A percentile compares a stretch with the other conserved stretches of the same genome.
Evolutionary conservation across 257 asterid genomes (phyloP).

Genomic region (Solanum pennellii): DNA sequence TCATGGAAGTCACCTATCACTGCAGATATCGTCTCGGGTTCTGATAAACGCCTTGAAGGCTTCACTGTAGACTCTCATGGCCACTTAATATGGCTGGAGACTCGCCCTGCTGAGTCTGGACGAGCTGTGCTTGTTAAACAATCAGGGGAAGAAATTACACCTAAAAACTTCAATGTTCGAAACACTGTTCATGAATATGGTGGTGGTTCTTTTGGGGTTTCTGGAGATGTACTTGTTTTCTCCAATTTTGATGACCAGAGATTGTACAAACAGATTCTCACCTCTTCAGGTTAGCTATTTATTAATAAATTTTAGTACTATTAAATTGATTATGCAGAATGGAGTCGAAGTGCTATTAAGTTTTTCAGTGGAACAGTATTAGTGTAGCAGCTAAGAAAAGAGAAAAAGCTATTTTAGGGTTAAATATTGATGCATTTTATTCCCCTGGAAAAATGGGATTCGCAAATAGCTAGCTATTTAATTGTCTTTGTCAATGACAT

Average conservation of each 20-base stretch:
- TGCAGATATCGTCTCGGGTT: not conserved
- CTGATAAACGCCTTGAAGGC: not conserved
- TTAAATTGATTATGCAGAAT: not conserved
- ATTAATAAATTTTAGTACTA: not conserved
- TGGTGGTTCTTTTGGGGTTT: not conserved
- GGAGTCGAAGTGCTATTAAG: not conserved
- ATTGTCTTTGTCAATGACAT: not conserved
- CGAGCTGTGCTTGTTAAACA: not conserved
- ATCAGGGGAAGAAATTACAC: not conserved
- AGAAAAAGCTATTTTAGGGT: not conserved
- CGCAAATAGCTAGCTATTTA: not conserved
- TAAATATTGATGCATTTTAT: not conserved
- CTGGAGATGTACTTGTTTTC: not conserved
- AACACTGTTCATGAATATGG: not conserved
- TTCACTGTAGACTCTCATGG: not conserved
- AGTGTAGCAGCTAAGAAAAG: not conserved
- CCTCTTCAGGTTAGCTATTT: not conserved
- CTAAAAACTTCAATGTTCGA: not conserved
- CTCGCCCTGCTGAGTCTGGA: not conserved
- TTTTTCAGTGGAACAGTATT: not conserved
- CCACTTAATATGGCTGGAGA: not conserved
- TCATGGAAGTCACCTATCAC: not conserved
- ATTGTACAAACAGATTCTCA: not conserved
- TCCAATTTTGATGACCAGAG: constrained; percentile 1
- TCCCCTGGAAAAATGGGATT: not conserved